These are phyloP conservation scores for Phaseolus coccineus DNA, from an alignment of 331 rosid species.

Conservation along the genomic window DNA sequence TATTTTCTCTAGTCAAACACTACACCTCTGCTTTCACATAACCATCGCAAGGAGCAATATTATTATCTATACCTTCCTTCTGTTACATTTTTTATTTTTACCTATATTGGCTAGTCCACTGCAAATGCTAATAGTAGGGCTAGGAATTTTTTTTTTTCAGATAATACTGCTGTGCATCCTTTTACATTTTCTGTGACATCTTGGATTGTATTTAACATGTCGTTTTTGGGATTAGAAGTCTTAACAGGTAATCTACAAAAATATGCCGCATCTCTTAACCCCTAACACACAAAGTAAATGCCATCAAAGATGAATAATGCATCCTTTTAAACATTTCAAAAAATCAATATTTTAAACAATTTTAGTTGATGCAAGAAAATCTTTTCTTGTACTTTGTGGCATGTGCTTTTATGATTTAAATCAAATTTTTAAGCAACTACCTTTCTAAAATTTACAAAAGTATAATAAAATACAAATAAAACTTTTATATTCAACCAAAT, in stretches of 20 bases:
- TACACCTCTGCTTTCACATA: background rate
- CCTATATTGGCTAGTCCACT: background rate
- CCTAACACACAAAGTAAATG: background rate
- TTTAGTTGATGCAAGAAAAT: conserved; percentile 17
- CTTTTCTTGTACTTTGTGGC: background rate
- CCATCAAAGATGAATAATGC: background rate
- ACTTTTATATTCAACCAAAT: conserved; percentile 5
- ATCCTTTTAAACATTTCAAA: background rate
- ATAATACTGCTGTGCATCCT: background rate
- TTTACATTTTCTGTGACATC: background rate
- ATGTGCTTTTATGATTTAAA: conserved; percentile 25
- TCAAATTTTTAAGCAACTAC: conserved; percentile 26
- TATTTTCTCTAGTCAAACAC: background rate
- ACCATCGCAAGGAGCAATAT: conserved; percentile 2
- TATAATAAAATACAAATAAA: background rate
- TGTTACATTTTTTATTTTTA: background rate
- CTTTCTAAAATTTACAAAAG: conserved; percentile 13
- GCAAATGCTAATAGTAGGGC: background rate
- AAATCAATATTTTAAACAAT: conserved; percentile 14
- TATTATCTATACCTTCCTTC: background rate
- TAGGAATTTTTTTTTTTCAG: background rate
- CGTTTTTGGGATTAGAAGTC: background rate
- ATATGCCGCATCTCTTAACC: background rate
- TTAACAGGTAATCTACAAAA: background rate
- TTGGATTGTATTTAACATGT: background rate